These are phyloP conservation scores for Proteromonas lacertae DNA, from an alignment of 352 stramenopile species.

Conservation along the genomic window DNA sequence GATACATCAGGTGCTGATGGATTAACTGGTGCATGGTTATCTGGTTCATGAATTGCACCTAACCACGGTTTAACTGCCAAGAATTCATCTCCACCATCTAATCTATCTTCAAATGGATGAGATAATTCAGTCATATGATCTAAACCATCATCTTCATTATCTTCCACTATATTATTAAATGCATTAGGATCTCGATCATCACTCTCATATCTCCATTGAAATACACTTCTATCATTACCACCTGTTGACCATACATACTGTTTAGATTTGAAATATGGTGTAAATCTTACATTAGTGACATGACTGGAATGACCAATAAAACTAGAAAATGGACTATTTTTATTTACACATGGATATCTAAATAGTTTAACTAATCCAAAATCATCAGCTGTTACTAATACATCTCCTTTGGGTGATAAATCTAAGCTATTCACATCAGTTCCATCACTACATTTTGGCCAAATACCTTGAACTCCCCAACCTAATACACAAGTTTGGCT, in stretches of 20 bases:
- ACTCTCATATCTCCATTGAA: conserved; percentile 22
- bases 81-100: conserved; percentile 22
- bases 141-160: too few relatives aligned
- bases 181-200: neutral
- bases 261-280: conserved; percentile 11
- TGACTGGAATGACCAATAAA: conserved; percentile 31
- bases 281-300: conserved; percentile 37
- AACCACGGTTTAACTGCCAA: conserved; percentile 18
- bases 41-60: conserved; percentile 13
- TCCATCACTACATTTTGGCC: conserved; percentile 22
- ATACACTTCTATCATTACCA: conserved; percentile 29
- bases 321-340: conserved; percentile 18
- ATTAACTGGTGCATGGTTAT: neutral
- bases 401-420: conserved; percentile 9
- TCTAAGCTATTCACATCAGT: neutral
- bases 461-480: conserved; percentile 34
- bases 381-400: conserved; percentile 27
- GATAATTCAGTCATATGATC: too few relatives aligned
- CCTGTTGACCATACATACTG: conserved; percentile 27
- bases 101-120: conserved; percentile 12
- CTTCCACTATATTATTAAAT: neutral
- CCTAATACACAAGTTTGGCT: conserved; percentile 38
- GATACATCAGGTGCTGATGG: conserved; percentile 3
- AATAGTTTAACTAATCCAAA: conserved; percentile 44
- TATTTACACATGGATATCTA: conserved; percentile 28